phyloP scores from a whole-genome alignment of 371 early-diverging fungal genomes.

The Mortierella sp. region DNA sequence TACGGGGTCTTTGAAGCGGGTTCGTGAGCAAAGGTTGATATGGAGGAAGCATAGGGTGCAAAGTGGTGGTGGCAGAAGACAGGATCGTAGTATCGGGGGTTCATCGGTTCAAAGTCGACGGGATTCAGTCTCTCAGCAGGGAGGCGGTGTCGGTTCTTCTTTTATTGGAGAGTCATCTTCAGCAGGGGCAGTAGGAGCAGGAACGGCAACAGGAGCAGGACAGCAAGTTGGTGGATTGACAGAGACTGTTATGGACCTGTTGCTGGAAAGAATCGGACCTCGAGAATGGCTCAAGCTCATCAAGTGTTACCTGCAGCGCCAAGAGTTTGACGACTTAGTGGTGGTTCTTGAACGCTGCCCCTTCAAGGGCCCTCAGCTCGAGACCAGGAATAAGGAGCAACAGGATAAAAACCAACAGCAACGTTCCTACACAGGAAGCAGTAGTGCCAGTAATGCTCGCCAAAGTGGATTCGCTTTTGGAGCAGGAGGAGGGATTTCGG shows the following conservation, averaged over 20 bases:
- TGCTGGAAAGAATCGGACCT: constrained; percentile 52
- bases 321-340: constrained; percentile 45
- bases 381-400: constrained; percentile 22
- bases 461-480: not conserved
- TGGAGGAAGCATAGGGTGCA: not conserved
- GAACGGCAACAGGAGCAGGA: not conserved
- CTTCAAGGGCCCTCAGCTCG: constrained; percentile 48
- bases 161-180: not conserved
- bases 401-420: not conserved
- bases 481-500: not conserved
- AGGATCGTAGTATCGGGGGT: not conserved
- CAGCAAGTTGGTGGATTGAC: not conserved
- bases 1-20: constrained; percentile 28
- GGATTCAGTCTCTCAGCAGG: not conserved
- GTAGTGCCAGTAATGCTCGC: not conserved
- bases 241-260: constrained; percentile 38
- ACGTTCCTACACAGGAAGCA: not conserved
- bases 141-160: not conserved
- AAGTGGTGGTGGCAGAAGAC: not conserved
- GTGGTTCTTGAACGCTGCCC: constrained; percentile 50
- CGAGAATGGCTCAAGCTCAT: constrained; percentile 57
- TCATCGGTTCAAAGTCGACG: constrained; percentile 1
- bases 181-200: not conserved
- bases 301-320: constrained; percentile 50
- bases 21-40: constrained; percentile 15